A percentile compares a stretch with the other conserved stretches of the same genome.
phyloP scores from a whole-genome alignment of 225 moss, liverwort and hornwort genomes.

The Sphagnum contortum region DNA sequence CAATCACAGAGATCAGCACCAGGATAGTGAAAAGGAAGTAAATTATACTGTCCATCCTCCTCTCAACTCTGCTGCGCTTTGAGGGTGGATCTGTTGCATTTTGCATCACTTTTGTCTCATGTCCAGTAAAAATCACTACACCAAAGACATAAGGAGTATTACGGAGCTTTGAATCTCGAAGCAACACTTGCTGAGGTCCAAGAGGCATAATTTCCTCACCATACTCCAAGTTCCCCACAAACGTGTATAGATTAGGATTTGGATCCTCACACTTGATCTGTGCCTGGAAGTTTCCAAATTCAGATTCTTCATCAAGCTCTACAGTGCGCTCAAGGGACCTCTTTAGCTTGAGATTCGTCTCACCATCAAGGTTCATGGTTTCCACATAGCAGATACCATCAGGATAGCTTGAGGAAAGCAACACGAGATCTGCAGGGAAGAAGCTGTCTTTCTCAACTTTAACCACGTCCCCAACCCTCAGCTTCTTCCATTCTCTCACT shows the following conservation, averaged over 20 bases:
- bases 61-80: conserved; percentile 88
- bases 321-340: conserved; percentile 81
- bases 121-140: conserved; percentile 80
- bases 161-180: conserved; percentile 93
- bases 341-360: conserved; percentile 88
- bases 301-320: conserved; percentile 72
- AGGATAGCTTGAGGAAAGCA: conserved; percentile 88
- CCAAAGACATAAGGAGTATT: conserved; percentile 83
- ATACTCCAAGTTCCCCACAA: conserved; percentile 72
- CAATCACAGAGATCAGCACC: conserved; percentile 66
- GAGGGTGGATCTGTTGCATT: conserved; percentile 95
- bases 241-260: conserved; percentile 85
- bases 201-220: conserved; percentile 52
- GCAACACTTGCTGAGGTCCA: conserved; percentile 75
- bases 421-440: conserved; percentile 88
- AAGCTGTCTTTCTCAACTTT: conserved; percentile 93
- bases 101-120: conserved; percentile 98
- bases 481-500: conserved; percentile 68
- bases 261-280: conserved; percentile 85
- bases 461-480: conserved; percentile 83
- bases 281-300: conserved; percentile 54
- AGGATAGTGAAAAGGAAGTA: conserved; percentile 77
- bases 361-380: conserved; percentile 97
- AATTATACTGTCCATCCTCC: conserved; percentile 88
- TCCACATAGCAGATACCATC: conserved; percentile 97